Percentiles rank a stretch among this genome's conserved stretches.
Conservation (phyloP, 805 yeast genomes). For the Torulaspora quercuum region DNA sequence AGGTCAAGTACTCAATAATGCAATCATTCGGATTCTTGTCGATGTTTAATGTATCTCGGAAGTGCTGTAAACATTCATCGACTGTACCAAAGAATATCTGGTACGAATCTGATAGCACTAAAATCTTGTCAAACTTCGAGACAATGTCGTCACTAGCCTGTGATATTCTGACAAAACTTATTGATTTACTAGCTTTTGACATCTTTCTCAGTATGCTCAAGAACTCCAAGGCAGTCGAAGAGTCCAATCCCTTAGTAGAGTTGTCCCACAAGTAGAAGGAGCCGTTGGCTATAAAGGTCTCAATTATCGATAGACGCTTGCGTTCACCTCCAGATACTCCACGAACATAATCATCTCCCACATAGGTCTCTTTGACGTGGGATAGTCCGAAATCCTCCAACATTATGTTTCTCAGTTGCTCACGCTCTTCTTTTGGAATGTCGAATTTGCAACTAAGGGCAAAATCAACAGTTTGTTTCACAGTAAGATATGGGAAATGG, state of each 20-base stretch:
- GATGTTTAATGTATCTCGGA: constrained; percentile 49
- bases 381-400: constrained; percentile 41
- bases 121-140: constrained; percentile 47
- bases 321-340: constrained; percentile 70
- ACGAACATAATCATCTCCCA: constrained; percentile 60
- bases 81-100: constrained; percentile 48
- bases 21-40: constrained; percentile 54
- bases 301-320: constrained; percentile 62
- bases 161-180: constrained; percentile 47
- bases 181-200: constrained; percentile 40
- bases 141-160: constrained; percentile 50
- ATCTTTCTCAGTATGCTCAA: constrained; percentile 43
- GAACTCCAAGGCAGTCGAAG: constrained; percentile 49
- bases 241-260: constrained; percentile 50
- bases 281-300: constrained; percentile 47
- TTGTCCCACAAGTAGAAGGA: constrained; percentile 53
- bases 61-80: constrained; percentile 45
- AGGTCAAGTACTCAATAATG: constrained; percentile 60
- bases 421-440: constrained; percentile 28
- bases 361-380: constrained; percentile 55
- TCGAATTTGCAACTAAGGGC: constrained; percentile 48
- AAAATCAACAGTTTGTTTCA: constrained; percentile 53
- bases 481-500: constrained; percentile 55
- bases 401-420: constrained; percentile 27
- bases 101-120: constrained; percentile 46